A percentile compares a stretch with the other conserved stretches of the same genome.
Conservation (phyloP, 2,329 filamentous ascomycete species). For the Epichloe sibirici region DNA sequence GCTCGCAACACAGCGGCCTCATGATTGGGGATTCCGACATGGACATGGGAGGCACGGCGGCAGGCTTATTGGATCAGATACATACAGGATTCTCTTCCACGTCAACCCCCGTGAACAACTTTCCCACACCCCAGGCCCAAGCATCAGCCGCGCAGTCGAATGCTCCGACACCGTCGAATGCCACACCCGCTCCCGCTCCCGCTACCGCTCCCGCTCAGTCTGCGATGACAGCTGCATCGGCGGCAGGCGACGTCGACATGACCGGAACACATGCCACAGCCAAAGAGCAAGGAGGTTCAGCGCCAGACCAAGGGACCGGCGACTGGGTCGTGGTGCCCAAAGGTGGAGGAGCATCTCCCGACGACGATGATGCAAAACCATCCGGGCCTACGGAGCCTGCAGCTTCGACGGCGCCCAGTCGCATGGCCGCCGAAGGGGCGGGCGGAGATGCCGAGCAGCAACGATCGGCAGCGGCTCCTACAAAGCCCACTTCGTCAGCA, state of each 20-base stretch:
- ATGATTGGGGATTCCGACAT: slow-evolving; percentile 49
- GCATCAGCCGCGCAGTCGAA: slow-evolving; percentile 44
- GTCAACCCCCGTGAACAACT: slow-evolving; percentile 48
- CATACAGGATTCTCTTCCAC: slow-evolving; percentile 47
- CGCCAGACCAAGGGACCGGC: slow-evolving; percentile 38
- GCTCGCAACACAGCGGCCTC: slow-evolving; percentile 42
- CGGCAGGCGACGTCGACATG: slow-evolving; percentile 33
- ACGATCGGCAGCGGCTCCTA: slow-evolving; percentile 13
- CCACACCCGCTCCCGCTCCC: slow-evolving; percentile 7
- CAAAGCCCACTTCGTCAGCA: slow-evolving; percentile 29
- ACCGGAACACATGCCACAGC: slow-evolving; percentile 33
- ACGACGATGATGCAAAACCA: slow-evolving; percentile 14
- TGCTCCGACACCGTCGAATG: slow-evolving; percentile 42
- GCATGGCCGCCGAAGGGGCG: background rate
- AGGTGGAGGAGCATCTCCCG: slow-evolving; percentile 37
- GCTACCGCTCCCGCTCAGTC: slow-evolving; percentile 10
- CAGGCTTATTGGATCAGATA: slow-evolving; percentile 57
- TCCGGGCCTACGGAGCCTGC: slow-evolving; percentile 1
- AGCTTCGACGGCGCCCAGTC: background rate
- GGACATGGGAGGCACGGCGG: slow-evolving; percentile 52
- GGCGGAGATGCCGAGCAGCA: slow-evolving; percentile 5
- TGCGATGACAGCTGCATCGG: slow-evolving; percentile 4
- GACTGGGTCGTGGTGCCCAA: slow-evolving; percentile 71
- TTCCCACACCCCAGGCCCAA: slow-evolving; percentile 48
- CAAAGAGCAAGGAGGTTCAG: slow-evolving; percentile 26